These are phyloP conservation scores for Aspergillus pseudoviridinutans DNA, from an alignment of 2,329 filamentous ascomycete species.

Conservation along the genomic window DNA sequence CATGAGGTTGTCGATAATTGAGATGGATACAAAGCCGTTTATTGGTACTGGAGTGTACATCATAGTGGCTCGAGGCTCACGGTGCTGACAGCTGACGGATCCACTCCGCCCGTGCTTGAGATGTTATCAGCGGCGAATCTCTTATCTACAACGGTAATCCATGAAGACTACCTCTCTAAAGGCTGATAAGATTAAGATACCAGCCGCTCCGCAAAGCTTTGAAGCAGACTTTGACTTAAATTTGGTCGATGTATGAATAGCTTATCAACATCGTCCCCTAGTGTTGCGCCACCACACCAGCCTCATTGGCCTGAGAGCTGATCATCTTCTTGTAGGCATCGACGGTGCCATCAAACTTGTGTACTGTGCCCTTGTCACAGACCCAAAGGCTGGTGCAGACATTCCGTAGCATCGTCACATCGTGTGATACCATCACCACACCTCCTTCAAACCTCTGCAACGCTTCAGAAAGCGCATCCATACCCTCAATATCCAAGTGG, in stretches of 20 bases:
- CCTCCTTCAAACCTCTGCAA: conserved; percentile 85
- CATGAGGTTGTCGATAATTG: neutral
- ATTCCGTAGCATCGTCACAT: conserved; percentile 96
- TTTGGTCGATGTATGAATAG: conserved; percentile 2
- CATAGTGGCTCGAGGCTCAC: neutral
- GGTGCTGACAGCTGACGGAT: neutral
- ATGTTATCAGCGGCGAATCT: neutral
- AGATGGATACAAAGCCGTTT: neutral
- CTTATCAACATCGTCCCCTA: conserved; percentile 16
- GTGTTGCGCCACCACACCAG: conserved; percentile 63
- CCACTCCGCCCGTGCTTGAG: neutral
- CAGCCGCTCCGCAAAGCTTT: neutral
- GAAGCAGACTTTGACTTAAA: neutral
- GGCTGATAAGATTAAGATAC: neutral
- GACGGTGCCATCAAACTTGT: conserved; percentile 93
- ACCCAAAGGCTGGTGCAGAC: conserved; percentile 96
- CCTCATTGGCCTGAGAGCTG: conserved; percentile 77
- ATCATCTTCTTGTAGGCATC: conserved; percentile 98
- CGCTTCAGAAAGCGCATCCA: conserved; percentile 88
- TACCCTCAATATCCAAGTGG: conserved; percentile 97
- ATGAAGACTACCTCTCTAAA: neutral
- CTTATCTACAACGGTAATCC: neutral
- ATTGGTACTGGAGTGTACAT: neutral
- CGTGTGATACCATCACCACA: conserved; percentile 97
- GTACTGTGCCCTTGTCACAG: conserved; percentile 87